These are phyloP conservation scores for Collybia mongolica DNA, from an alignment of 768 basidiomycete species.

Conservation along the genomic window DNA sequence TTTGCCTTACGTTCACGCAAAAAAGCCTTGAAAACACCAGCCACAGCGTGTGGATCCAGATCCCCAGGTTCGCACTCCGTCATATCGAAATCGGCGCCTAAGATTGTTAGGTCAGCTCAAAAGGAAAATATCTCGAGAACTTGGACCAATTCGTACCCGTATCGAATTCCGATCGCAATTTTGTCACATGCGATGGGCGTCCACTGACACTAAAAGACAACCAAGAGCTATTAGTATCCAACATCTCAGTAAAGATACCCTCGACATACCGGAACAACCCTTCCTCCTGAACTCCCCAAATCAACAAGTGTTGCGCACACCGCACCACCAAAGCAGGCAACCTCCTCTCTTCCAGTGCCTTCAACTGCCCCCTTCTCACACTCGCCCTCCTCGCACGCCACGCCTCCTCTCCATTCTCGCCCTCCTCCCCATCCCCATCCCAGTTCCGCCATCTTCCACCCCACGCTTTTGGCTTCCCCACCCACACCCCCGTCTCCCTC, in stretches of 20 bases:
- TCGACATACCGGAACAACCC: conserved; percentile 75
- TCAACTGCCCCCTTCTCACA: conserved; percentile 22
- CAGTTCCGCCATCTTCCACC: conserved; percentile 20
- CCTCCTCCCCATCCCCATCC: conserved; percentile 22
- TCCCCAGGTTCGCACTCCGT: conserved; percentile 77
- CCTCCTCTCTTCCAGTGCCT: conserved; percentile 45
- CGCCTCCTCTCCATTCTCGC: conserved; percentile 9
- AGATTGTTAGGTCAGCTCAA: conserved; percentile 6
- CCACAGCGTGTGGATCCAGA: conserved; percentile 92
- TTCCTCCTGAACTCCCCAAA: conserved; percentile 86
- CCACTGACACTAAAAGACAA: conserved; percentile 67
- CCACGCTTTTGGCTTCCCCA: conserved; percentile 19
- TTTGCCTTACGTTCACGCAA: conserved; percentile 79
- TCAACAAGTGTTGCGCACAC: conserved; percentile 78
- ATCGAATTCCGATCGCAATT: conserved; percentile 80
- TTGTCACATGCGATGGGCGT: conserved; percentile 75
- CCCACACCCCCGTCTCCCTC: conserved; percentile 50
- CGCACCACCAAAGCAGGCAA: conserved; percentile 78
- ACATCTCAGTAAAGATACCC: not conserved
- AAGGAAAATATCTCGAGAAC: conserved; percentile 3
- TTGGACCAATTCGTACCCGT: conserved; percentile 45
- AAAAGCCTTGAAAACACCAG: conserved; percentile 90
- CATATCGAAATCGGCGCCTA: conserved; percentile 88
- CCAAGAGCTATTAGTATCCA: conserved; percentile 6
- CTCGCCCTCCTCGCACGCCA: conserved; percentile 16